Evolutionary conservation across 208 protist species (phyloP).

Genomic region (Acanthamoeba divionensis): DNA sequence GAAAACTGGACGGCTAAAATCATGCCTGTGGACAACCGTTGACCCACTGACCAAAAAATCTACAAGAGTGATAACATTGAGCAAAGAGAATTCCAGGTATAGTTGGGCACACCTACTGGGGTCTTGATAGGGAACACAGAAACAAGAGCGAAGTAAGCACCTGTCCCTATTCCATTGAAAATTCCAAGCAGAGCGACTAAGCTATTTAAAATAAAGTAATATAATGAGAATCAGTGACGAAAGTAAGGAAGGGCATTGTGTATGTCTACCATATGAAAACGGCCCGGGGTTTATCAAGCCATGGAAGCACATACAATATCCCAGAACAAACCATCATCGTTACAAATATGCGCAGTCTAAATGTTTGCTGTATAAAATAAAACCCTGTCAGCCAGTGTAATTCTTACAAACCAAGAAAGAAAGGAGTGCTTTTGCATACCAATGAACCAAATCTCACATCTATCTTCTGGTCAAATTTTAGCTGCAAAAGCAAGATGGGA

Average conservation of each 20-base stretch:
- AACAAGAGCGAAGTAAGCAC: conserved; percentile 23
- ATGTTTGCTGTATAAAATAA: neutral
- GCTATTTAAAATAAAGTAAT: neutral
- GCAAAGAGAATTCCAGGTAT: neutral
- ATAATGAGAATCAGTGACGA: neutral
- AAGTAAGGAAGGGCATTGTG: neutral
- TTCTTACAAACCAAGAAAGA: neutral
- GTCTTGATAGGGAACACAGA: conserved; percentile 46
- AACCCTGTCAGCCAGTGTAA: neutral
- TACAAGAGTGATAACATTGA: neutral
- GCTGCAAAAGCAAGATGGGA: neutral
- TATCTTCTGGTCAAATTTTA: conserved; percentile 1
- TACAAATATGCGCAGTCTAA: neutral
- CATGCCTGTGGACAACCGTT: neutral
- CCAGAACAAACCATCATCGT: neutral
- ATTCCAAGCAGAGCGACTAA: conserved; percentile 5
- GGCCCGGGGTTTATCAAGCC: neutral
- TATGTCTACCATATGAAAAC: neutral
- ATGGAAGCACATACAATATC: neutral
- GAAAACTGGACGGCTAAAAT: conserved; percentile 21
- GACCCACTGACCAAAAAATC: conserved; percentile 33
- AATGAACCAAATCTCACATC: neutral
- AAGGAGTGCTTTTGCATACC: neutral
- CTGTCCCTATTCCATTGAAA: conserved; percentile 15
- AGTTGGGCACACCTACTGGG: neutral